Base-by-base conservation (phyloP, 1,139 yeast species). In the Starmera stellimalicola region DNA sequence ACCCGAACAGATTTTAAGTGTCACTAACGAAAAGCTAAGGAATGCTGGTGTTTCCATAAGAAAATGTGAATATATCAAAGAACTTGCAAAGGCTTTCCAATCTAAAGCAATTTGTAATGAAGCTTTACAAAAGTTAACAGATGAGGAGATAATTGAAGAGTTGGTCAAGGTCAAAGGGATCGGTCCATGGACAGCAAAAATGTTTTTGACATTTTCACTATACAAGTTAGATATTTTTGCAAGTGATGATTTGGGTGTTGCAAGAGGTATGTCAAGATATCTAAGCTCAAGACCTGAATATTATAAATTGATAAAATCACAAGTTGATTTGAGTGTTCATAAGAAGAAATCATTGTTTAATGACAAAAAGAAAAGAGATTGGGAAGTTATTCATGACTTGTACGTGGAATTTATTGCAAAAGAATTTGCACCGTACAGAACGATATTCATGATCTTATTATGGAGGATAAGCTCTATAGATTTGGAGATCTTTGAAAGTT, bases 161-260 rank as follows among this genome's bases (percentile, higher is more conserved):
- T 55, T 85, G 35, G 73, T 75, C 1, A 55, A 62, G 27, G 60
- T 85, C 36, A 82, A 84, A 50, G 96, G 96, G 0, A 71, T 87
- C 23, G 96, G 96, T 0, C 71, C 75, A 2, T 87, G 97, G 97
- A 76, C 88, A 8, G 93, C 94, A 0, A 82, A 80, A 37, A 87
- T 87, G 95, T 87, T 85, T 57, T 59, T 81, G 14, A 53, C 79
- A 16, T 84, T 85, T 50, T 80, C 82, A 0, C 58, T 87, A 31
- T 68, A 68, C 22, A 68, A 82, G 38, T 52, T 71, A 51, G 78
- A 87, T 51, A 73, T 83, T 0, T 83, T 84, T 54, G 81, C 93
- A 3, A 63, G 73, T 11, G 87, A 78, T 24, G 96, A 88, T 57
- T 60, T 87, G 35, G 96, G 95, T 2, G 71, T 87, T 2, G 88